These are phyloP conservation scores for Sisymbrium altissimum DNA, from an alignment of 345 rosid species.

Conservation along the genomic window DNA sequence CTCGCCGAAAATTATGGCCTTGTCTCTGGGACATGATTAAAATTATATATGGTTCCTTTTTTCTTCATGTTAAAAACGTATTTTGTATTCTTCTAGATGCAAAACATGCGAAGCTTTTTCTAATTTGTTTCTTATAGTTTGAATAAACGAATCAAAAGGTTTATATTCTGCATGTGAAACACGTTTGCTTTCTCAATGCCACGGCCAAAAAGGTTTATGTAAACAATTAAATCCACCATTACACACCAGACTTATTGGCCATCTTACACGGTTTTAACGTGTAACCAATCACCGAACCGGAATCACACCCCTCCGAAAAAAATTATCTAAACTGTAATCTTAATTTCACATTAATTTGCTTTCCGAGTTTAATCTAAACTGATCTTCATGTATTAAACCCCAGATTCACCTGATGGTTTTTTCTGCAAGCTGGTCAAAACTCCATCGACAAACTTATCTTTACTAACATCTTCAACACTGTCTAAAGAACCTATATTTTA, in stretches of 20 bases:
- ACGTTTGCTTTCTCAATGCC: neutral
- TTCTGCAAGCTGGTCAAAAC: slow-evolving; percentile 54
- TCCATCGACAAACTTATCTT: slow-evolving; percentile 48
- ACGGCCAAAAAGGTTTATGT: neutral
- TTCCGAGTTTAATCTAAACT: neutral
- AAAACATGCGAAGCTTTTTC: neutral
- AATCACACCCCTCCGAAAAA: neutral
- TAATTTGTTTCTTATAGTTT: neutral
- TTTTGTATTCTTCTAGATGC: neutral
- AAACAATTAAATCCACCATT: neutral
- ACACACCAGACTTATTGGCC: neutral
- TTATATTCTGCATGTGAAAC: neutral
- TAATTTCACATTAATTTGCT: no score
- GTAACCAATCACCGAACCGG: neutral
- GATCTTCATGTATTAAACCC: neutral
- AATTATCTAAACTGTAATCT: neutral
- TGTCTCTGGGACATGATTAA: slow-evolving; percentile 4
- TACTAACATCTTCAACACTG: slow-evolving; percentile 39
- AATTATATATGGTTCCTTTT: no score
- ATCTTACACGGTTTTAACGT: neutral
- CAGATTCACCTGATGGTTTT: slow-evolving; percentile 33
- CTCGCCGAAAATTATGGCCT: slow-evolving; percentile 10
- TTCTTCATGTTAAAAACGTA: neutral
- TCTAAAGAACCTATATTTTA: slow-evolving; percentile 62
- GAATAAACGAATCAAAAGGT: neutral